Conservation (phyloP, 2,329 filamentous ascomycete genomes). For the Colletotrichum zoysiae region DNA sequence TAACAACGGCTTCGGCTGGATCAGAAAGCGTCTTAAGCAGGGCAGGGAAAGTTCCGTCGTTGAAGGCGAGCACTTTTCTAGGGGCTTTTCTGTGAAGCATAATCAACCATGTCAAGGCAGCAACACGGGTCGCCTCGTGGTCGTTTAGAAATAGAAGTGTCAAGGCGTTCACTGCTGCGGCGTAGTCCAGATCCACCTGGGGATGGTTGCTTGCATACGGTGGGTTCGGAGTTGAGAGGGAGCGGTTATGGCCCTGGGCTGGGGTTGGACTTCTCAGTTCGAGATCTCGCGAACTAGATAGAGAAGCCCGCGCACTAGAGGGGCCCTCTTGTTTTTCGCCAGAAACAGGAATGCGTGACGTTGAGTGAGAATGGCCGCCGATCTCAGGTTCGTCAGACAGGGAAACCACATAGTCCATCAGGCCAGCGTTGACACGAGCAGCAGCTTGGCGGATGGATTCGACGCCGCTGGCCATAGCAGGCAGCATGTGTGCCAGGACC, state of each 20-base stretch:
- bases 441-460: conserved; percentile 91
- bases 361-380: conserved; percentile 50
- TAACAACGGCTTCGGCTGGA: conserved; percentile 94
- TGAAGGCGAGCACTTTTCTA: conserved; percentile 91
- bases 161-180: conserved; percentile 91
- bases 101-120: conserved; percentile 94
- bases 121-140: conserved; percentile 94
- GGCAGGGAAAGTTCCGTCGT: conserved; percentile 96
- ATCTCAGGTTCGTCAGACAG: conserved; percentile 77
- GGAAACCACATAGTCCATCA: conserved; percentile 95
- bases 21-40: conserved; percentile 96
- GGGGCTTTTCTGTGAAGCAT: conserved; percentile 98
- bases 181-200: conserved; percentile 89
- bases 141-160: conserved; percentile 96
- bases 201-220: conserved; percentile 55
- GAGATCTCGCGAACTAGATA: conserved; percentile 66
- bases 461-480: conserved; percentile 91
- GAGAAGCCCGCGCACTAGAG: conserved; percentile 64
- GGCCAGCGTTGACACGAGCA: conserved; percentile 86
- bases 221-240: conserved; percentile 60
- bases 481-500: conserved; percentile 90
- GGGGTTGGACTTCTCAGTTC: conserved; percentile 67
- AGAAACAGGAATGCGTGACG: conserved; percentile 58
- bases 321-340: conserved; percentile 61
- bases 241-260: conserved; percentile 57